Evolutionary conservation across 2,329 filamentous ascomycete genomes (phyloP).

Genomic region (Lachnum nothofagi): DNA sequence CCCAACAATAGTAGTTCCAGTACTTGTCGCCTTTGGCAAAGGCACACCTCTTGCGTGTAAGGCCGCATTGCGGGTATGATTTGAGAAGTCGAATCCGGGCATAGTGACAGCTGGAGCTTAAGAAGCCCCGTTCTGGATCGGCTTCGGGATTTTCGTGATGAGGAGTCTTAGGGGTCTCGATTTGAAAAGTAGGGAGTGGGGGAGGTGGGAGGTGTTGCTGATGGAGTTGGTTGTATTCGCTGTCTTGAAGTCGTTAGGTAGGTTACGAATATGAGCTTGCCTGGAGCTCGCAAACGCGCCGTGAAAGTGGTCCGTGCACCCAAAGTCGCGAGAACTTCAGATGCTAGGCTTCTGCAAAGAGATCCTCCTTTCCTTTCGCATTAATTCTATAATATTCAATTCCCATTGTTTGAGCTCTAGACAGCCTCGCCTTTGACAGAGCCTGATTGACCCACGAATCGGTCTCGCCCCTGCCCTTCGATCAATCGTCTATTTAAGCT

Average conservation of each 20-base stretch:
- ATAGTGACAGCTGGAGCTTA: conserved; percentile 50
- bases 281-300: conserved; percentile 7
- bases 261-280: conserved; percentile 6
- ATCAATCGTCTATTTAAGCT: background rate
- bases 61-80: conserved; percentile 98
- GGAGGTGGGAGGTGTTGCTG: background rate
- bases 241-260: background rate
- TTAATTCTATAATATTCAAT: background rate
- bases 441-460: background rate
- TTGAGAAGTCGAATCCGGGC: conserved; percentile 98
- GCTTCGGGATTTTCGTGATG: background rate
- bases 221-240: background rate
- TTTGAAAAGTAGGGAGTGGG: background rate
- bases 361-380: background rate
- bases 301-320: background rate
- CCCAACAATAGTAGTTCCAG: conserved; percentile 96
- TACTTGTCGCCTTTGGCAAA: conserved; percentile 94
- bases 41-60: conserved; percentile 91
- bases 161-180: too few species aligned
- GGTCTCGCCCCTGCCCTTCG: too few species aligned
- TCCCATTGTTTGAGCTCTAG: background rate
- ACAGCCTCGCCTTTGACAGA: background rate
- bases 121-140: conserved; percentile 8
- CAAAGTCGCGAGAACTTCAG: background rate
- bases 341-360: background rate